Conservation (phyloP, 768 basidiomycete genomes). For the Cystofilobasidium macerans region DNA sequence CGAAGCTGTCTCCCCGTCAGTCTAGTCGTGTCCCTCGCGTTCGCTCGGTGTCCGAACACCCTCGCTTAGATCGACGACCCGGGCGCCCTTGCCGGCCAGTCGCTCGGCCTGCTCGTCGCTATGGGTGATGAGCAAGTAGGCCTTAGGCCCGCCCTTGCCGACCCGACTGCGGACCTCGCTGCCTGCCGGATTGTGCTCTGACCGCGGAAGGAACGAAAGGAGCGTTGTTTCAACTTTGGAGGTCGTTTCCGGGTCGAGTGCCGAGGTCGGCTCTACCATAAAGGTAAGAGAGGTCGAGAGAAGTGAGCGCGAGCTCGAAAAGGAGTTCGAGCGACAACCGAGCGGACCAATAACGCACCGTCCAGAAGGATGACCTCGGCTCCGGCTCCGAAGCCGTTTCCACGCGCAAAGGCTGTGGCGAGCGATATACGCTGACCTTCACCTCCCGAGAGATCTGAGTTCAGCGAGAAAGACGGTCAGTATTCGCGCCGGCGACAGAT, state of each 20-base stretch:
- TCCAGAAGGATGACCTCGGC: conserved; percentile 61
- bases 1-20: no score
- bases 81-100: conserved; percentile 23
- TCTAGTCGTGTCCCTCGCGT: no score
- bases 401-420: conserved; percentile 60
- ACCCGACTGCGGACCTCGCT: neutral
- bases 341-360: conserved; percentile 30
- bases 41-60: neutral
- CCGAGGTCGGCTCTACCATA: conserved; percentile 70
- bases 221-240: conserved; percentile 56
- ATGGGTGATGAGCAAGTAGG: conserved; percentile 26
- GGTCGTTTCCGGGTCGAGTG: conserved; percentile 62
- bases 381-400: conserved; percentile 37
- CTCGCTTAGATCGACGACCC: conserved; percentile 15
- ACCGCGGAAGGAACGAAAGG: conserved; percentile 43
- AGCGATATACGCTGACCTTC: conserved; percentile 75
- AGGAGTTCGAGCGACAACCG: neutral
- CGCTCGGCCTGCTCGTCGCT: conserved; percentile 20
- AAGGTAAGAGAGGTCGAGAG: neutral
- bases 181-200: conserved; percentile 8
- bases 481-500: no score
- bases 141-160: conserved; percentile 20
- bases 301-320: conserved; percentile 5
- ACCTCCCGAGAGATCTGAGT: conserved; percentile 73
- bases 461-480: no score